A percentile compares a stretch with the other conserved stretches of the same genome.
Evolutionary conservation across 805 yeast species (phyloP).

Genomic region (Scheffersomyces coipomensis): DNA sequence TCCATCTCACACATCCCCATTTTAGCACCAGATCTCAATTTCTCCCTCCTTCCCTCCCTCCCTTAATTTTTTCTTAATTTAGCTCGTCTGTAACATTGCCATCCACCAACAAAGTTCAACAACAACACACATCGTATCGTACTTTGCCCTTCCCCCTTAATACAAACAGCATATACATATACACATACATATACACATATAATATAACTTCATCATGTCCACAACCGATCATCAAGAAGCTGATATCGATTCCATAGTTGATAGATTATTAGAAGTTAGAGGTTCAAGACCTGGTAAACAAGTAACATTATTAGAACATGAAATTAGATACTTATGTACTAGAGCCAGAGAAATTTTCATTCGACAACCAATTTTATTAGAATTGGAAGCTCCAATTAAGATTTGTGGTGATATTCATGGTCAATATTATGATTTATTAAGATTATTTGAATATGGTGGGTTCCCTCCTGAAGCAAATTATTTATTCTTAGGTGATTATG

Average conservation of each 20-base stretch:
- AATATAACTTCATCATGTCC: conserved; percentile 12
- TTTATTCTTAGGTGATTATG: conserved; percentile 93
- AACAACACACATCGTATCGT: too few relatives aligned
- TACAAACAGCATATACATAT: background rate
- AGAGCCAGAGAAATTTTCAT: conserved; percentile 97
- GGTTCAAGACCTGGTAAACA: conserved; percentile 98
- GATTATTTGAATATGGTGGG: conserved; percentile 97
- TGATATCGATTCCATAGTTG: conserved; percentile 95
- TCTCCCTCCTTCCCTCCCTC: too few relatives aligned
- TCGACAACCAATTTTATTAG: conserved; percentile 93
- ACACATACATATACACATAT: conserved; percentile 6
- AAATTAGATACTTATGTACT: conserved; percentile 92
- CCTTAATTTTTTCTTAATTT: too few relatives aligned
- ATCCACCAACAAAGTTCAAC: too few relatives aligned
- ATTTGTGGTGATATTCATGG: conserved; percentile 99
- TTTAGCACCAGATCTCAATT: too few relatives aligned
- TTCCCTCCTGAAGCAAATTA: conserved; percentile 99
- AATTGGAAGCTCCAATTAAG: conserved; percentile 95
- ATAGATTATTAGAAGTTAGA: conserved; percentile 93
- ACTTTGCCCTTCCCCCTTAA: too few relatives aligned
- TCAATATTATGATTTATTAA: conserved; percentile 91
- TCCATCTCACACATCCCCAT: too few relatives aligned
- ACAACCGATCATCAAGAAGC: conserved; percentile 61
- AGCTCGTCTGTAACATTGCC: too few relatives aligned
- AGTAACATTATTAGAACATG: conserved; percentile 89